A percentile compares a stretch with the other conserved stretches of the same genome.
Conservation (phyloP, 306 rosid species). For the Sophora flavescens region DNA sequence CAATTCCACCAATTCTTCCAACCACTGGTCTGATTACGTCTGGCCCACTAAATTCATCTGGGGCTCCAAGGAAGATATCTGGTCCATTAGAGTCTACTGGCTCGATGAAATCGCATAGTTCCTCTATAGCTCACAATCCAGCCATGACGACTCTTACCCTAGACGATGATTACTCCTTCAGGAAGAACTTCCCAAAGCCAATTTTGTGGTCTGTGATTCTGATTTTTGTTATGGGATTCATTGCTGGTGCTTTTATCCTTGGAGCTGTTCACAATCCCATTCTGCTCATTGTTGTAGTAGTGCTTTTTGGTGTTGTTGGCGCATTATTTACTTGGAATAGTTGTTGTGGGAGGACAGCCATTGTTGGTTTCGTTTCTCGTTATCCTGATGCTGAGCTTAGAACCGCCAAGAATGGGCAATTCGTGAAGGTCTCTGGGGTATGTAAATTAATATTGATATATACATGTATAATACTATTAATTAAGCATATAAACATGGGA, state of each 20-base stretch:
- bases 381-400: conserved; percentile 98
- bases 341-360: conserved; percentile 87
- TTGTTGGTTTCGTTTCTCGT: conserved; percentile 67
- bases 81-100: conserved; percentile 86
- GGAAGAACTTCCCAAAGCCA: conserved; percentile 85
- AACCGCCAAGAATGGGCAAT: conserved; percentile 95
- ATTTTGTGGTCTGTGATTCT: conserved; percentile 88
- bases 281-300: conserved; percentile 83
- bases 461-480: conserved; percentile 26
- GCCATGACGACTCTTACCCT: conserved; percentile 81
- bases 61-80: conserved; percentile 90
- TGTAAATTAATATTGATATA: conserved; percentile 45
- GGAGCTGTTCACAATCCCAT: conserved; percentile 94
- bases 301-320: conserved; percentile 80
- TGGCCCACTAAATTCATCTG: conserved; percentile 91
- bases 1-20: conserved; percentile 88
- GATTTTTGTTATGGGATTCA: conserved; percentile 96
- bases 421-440: conserved; percentile 99
- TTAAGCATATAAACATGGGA: conserved; percentile 22
- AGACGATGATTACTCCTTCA: conserved; percentile 86
- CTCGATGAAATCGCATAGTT: conserved; percentile 79
- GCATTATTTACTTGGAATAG: conserved; percentile 92
- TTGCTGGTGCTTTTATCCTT: conserved; percentile 97
- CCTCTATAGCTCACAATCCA: conserved; percentile 71
- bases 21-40: conserved; percentile 97